Base-by-base conservation (phyloP, 192 early-diverging fungal genomes). In the Radiomyces spectabilis region DNA sequence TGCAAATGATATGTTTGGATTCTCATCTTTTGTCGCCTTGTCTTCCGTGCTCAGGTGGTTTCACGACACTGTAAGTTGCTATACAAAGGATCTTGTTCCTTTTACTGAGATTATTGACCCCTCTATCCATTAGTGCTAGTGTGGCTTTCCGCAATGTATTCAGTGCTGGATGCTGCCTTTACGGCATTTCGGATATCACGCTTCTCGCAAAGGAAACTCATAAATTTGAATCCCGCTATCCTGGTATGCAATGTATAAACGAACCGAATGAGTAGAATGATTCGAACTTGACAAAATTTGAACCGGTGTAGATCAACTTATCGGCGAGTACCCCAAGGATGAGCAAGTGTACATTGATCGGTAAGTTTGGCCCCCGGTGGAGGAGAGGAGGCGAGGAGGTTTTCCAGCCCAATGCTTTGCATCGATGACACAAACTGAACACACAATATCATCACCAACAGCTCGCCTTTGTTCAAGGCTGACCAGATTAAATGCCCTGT, bases 131-230 rank as follows among this genome's bases (percentile, higher is more conserved):
- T n/a, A n/a, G 51, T 22, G 80, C 82, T 0, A 69, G 73, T 48
- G 58, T 87, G 37, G 78, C 87, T 6, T 88, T 87, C 67, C 72
- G 79, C 7, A 72, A 83, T 21, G 84, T 87, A 24, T 91, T 91
- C 73, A 81, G 76, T 21, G 82, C 80, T 1, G 87, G 85, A 18
- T 75, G 80, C 24, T 78, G 75, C 24, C 74, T 79, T 22, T 91
- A 79, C 51, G 89, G 89, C 30, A 83, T 91, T 27, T 84, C 80
- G 0, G 84, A 87, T 46, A 68, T 91, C 27, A 79, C 76, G 26
- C 57, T 73, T 0, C 55, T 91, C 60, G 74, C 74, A 16, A 72
- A 81, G 61, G 76, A 86, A 44, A 89, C 87, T n/a, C 89, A 89
- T 71, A 91, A 88, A 60, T 89, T 91, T 57, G 89, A 91, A 62